These are phyloP conservation scores for Luffa aegyptiaca DNA, from an alignment of 306 rosid species.

Conservation along the genomic window DNA sequence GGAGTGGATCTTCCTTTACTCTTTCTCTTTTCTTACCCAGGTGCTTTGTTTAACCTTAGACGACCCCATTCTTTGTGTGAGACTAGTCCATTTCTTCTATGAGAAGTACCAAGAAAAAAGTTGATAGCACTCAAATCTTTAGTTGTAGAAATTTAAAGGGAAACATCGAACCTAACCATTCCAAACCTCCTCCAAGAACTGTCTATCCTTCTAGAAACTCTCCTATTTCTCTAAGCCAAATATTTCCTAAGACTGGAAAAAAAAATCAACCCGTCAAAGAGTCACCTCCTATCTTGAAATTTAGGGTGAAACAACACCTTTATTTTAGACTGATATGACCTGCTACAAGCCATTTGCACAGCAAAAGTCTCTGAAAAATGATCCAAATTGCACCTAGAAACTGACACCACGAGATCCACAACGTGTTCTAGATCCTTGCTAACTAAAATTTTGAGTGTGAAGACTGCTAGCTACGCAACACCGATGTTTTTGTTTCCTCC, in stretches of 20 bases:
- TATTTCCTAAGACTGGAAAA: neutral
- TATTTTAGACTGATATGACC: neutral
- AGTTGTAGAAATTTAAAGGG: neutral
- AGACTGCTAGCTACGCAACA: neutral
- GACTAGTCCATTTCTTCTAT: neutral
- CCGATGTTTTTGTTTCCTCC: neutral
- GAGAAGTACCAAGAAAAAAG: neutral
- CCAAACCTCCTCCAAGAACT: neutral
- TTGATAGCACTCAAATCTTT: neutral
- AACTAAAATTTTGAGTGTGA: neutral
- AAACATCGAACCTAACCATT: neutral
- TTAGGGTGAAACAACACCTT: neutral
- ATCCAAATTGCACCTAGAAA: neutral
- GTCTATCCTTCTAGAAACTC: neutral
- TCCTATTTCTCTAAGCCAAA: neutral
- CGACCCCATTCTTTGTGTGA: neutral
- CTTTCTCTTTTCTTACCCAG: neutral
- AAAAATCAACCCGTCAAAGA: neutral
- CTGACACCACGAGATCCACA: neutral
- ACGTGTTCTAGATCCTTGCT: neutral
- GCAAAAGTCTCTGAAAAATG: neutral
- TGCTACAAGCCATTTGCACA: neutral
- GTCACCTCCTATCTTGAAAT: neutral
- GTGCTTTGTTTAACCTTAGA: neutral
- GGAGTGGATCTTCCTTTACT: neutral